phyloP scores from a whole-genome alignment of 441 rosid genomes.

The Erodium trifolium region DNA sequence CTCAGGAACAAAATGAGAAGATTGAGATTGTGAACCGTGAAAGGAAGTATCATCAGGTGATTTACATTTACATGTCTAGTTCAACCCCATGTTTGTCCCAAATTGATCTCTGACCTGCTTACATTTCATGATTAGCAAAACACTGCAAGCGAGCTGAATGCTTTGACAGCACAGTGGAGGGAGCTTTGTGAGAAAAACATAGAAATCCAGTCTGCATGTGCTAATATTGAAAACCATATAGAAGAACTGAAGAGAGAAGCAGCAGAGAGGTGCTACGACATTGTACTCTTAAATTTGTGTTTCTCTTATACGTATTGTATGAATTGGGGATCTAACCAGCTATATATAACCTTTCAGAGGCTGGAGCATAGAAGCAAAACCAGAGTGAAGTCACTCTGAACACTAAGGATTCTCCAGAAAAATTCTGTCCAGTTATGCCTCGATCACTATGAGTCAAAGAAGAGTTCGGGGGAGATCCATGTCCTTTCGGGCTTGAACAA shows the following conservation, averaged over 20 bases:
- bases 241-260: conserved; percentile 67
- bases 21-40: conserved; percentile 85
- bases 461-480: too few relatives aligned
- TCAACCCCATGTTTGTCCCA: conserved; percentile 9
- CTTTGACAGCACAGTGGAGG: conserved; percentile 81
- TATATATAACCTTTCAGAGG: conserved; percentile 36
- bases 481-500: too few relatives aligned
- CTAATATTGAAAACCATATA: conserved; percentile 46
- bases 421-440: neutral
- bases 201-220: conserved; percentile 70
- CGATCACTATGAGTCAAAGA: neutral
- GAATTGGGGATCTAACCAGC: conserved; percentile 20
- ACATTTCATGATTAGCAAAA: conserved; percentile 50
- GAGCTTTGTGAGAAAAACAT: conserved; percentile 79
- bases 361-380: conserved; percentile 66
- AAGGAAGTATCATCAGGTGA: conserved; percentile 91
- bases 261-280: conserved; percentile 46
- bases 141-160: conserved; percentile 76
- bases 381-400: conserved; percentile 36
- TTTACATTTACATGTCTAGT: conserved; percentile 10
- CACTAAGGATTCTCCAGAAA: neutral
- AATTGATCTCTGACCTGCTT: conserved; percentile 16
- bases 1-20: conserved; percentile 64
- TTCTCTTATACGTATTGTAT: conserved; percentile 13
- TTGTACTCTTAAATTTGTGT: neutral